phyloP scores from a whole-genome alignment of 805 yeast species.

The Jamesozyma spencerorum region DNA sequence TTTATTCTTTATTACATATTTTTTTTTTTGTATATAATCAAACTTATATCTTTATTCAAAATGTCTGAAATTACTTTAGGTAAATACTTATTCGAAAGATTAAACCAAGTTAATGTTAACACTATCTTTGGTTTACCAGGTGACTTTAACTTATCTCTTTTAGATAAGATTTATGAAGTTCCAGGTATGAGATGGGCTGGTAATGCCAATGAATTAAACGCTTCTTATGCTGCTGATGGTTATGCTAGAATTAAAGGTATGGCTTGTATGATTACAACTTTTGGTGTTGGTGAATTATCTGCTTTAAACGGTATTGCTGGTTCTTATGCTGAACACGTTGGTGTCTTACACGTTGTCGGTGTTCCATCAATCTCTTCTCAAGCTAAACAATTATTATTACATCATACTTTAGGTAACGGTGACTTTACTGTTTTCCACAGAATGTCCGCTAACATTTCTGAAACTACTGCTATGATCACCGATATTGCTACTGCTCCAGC shows the following conservation, averaged over 20 bases:
- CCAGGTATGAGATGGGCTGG: constrained; percentile 82
- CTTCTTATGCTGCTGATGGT: constrained; percentile 79
- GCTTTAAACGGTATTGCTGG: constrained; percentile 86
- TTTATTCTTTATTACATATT: background rate
- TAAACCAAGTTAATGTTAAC: constrained; percentile 59
- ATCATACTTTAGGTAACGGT: constrained; percentile 79
- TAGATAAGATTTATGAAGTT: constrained; percentile 67
- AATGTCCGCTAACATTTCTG: constrained; percentile 68
- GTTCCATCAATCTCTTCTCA: constrained; percentile 72
- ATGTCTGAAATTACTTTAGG: constrained; percentile 56
- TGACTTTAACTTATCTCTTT: constrained; percentile 64
- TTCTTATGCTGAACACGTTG: constrained; percentile 83
- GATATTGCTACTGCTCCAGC: constrained; percentile 58
- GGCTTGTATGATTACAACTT: constrained; percentile 69
- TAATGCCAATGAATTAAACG: constrained; percentile 82
- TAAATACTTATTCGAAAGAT: constrained; percentile 67
- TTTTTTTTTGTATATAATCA: background rate
- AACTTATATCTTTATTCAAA: background rate
- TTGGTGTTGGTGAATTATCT: constrained; percentile 84
- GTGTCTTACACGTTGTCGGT: constrained; percentile 76
- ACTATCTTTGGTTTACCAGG: constrained; percentile 78
- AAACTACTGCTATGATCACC: constrained; percentile 54
- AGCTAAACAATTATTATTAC: constrained; percentile 61
- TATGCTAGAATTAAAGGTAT: constrained; percentile 74
- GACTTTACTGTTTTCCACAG: constrained; percentile 69